Percentiles rank a stretch among this genome's conserved stretches.
Conservation (phyloP, 2,329 filamentous ascomycete species). For the Stromatinia cepivora region DNA sequence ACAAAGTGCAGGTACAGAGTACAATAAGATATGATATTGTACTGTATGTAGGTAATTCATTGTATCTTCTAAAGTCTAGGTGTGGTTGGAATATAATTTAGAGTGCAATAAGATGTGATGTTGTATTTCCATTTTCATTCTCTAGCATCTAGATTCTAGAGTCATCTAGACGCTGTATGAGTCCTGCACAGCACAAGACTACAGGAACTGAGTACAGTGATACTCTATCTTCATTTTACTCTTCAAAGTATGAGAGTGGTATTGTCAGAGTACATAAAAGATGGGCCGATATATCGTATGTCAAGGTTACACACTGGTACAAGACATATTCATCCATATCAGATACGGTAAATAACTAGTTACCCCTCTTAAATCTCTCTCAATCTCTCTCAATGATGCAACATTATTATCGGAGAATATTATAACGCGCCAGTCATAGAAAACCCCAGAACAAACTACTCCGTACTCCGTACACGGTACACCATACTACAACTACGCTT, state of each 20-base stretch:
- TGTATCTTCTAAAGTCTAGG: too few species aligned
- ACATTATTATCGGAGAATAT: too few species aligned
- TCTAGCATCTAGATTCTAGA: neutral
- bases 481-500: too few species aligned
- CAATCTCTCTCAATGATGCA: too few species aligned
- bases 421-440: too few species aligned
- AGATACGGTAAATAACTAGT: too few species aligned
- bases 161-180: neutral
- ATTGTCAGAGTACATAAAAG: neutral
- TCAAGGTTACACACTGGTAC: neutral
- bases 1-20: neutral
- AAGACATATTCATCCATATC: too few species aligned
- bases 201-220: neutral
- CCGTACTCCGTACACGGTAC: too few species aligned
- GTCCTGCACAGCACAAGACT: neutral
- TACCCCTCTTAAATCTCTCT: too few species aligned
- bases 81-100: too few species aligned
- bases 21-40: neutral
- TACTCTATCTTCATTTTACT: neutral
- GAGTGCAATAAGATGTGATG: neutral
- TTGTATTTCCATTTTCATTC: neutral
- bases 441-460: too few species aligned
- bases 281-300: neutral
- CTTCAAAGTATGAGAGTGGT: neutral
- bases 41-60: too few species aligned